Conservation (phyloP, 2,329 filamentous ascomycete species). For the Orbilia ellipsospora region DNA sequence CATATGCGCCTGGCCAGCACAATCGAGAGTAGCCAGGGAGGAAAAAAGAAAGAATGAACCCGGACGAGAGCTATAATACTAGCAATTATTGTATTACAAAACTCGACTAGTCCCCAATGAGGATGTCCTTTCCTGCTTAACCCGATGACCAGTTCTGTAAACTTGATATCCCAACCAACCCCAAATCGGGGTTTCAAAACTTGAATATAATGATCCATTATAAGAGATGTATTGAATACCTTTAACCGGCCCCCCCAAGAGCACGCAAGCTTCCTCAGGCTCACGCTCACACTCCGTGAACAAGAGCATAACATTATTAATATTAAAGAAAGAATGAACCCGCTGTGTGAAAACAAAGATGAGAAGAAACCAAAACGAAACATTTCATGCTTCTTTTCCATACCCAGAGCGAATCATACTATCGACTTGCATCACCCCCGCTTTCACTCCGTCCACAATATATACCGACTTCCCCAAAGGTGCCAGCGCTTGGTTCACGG, state of each 20-base stretch:
- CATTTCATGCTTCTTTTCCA: slow-evolving; percentile 35
- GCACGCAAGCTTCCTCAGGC: slow-evolving; percentile 31
- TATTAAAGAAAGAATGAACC: slow-evolving; percentile 4
- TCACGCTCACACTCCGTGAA: slow-evolving; percentile 23
- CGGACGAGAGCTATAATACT: slow-evolving; percentile 45
- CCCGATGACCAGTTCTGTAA: slow-evolving; percentile 46
- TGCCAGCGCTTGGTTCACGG: slow-evolving; percentile 76
- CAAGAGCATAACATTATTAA: slow-evolving; percentile 14
- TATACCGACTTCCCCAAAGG: slow-evolving; percentile 68
- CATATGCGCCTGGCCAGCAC: slow-evolving; percentile 25
- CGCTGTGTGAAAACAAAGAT: slow-evolving; percentile 1
- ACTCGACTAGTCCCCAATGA: slow-evolving; percentile 48
- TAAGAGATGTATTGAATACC: slow-evolving; percentile 41
- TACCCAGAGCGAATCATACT: slow-evolving; percentile 64
- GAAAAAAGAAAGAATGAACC: neutral
- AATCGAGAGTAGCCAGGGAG: neutral
- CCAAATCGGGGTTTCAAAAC: slow-evolving; percentile 40
- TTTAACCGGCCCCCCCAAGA: slow-evolving; percentile 47
- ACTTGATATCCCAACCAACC: slow-evolving; percentile 40
- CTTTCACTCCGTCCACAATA: slow-evolving; percentile 83
- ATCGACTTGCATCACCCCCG: slow-evolving; percentile 73
- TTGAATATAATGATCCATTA: slow-evolving; percentile 51
- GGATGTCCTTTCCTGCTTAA: slow-evolving; percentile 41
- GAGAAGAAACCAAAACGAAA: slow-evolving; percentile 15
- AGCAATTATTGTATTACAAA: slow-evolving; percentile 44